These are phyloP conservation scores for Chrysoporthe cubensis DNA, from an alignment of 2,329 filamentous ascomycete genomes.

Conservation along the genomic window DNA sequence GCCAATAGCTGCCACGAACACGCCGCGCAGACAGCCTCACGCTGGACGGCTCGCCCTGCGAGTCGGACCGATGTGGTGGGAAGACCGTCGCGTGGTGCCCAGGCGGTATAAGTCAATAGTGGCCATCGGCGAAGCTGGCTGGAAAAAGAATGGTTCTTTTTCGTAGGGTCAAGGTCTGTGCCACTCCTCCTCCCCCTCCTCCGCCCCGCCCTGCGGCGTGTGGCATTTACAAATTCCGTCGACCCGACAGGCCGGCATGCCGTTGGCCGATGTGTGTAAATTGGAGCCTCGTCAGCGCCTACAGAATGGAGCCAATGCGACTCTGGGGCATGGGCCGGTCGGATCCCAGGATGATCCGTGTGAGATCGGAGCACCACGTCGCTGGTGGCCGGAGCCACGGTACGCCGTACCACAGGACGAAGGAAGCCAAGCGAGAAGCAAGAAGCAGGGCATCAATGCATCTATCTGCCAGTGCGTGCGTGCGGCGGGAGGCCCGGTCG, in stretches of 20 bases:
- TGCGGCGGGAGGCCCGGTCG: not conserved
- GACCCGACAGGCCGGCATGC: slow-evolving; percentile 23
- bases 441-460: not conserved
- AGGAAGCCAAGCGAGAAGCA: not conserved
- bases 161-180: slow-evolving; percentile 1
- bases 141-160: not conserved
- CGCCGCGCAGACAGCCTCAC: not conserved
- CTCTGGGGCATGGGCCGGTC: slow-evolving; percentile 13
- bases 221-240: slow-evolving; percentile 16
- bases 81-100: not conserved
- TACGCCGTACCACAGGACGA: not conserved
- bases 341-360: slow-evolving; percentile 25
- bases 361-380: not conserved
- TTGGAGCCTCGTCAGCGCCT: slow-evolving; percentile 17
- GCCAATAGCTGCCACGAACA: not conserved
- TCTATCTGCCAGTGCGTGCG: not conserved
- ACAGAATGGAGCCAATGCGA: slow-evolving; percentile 16
- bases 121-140: not conserved
- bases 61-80: slow-evolving; percentile 10
- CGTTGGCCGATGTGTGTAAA: not conserved
- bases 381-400: not conserved
- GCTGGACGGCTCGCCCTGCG: too few species aligned
- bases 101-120: not conserved
- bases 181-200: too few species aligned
- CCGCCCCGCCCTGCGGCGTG: not conserved